Evolutionary conservation across 768 basidiomycete genomes (phyloP).

Genomic region (Boletus sp.): DNA sequence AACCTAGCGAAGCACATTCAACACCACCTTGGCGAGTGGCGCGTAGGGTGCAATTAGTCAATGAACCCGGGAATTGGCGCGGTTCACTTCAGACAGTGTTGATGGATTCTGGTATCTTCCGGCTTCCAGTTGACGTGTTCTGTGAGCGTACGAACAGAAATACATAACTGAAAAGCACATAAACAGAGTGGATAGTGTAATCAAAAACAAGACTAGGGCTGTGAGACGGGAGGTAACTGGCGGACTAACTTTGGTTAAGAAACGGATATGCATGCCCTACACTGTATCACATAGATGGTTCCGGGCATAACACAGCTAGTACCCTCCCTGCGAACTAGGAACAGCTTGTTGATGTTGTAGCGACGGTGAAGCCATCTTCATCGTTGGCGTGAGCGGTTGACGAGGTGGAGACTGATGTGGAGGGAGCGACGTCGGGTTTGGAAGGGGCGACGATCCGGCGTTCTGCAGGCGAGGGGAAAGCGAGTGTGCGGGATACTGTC

Average conservation of each 20-base stretch:
- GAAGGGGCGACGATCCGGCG: constrained; percentile 43
- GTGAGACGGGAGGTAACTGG: constrained; percentile 17
- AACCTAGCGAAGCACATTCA: not conserved
- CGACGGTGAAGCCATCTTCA: constrained; percentile 53
- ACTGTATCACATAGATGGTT: constrained; percentile 10
- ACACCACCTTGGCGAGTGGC: not conserved
- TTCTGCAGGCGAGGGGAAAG: constrained; percentile 53
- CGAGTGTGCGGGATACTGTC: constrained; percentile 40
- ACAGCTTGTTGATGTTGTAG: constrained; percentile 53
- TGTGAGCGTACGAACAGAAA: constrained; percentile 30
- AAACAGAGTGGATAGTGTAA: constrained; percentile 35
- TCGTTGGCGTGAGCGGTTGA: constrained; percentile 46
- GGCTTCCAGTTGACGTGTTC: constrained; percentile 17
- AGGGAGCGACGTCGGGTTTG: constrained; percentile 37
- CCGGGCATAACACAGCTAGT: constrained; percentile 33
- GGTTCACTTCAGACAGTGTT: not conserved
- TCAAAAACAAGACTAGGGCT: constrained; percentile 29
- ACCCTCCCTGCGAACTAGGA: constrained; percentile 50
- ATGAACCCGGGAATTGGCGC: not conserved
- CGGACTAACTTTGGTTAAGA: constrained; percentile 4
- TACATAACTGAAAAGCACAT: constrained; percentile 39
- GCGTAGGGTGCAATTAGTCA: no score
- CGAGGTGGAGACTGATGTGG: constrained; percentile 48
- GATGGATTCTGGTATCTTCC: constrained; percentile 12
- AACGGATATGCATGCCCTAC: constrained; percentile 13